These are phyloP conservation scores for Chaetomium fimeti DNA, from an alignment of 495 filamentous ascomycete genomes.

Conservation along the genomic window DNA sequence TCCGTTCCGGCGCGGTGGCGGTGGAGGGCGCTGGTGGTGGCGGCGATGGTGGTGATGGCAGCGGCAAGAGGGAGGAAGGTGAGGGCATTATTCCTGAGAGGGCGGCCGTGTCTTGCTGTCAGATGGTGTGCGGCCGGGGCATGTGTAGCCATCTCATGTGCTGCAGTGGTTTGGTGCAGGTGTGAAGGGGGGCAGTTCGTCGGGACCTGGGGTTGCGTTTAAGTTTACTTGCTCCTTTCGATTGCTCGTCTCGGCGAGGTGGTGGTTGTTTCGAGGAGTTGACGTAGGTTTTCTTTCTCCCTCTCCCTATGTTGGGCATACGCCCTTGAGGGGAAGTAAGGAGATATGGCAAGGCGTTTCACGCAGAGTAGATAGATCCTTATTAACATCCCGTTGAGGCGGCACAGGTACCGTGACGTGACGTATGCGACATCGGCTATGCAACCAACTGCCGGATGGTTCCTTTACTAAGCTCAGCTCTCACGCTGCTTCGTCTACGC, in stretches of 20 bases:
- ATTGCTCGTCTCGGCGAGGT: neutral
- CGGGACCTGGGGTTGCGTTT: neutral
- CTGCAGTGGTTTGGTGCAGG: constrained; percentile 20
- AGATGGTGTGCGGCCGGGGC: constrained; percentile 32
- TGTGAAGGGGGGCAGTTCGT: neutral
- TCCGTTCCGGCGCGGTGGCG: neutral
- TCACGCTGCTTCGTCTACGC: neutral
- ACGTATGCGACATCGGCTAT: neutral
- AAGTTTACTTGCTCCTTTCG: neutral
- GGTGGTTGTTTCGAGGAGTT: neutral
- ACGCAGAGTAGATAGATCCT: neutral
- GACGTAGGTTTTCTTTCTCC: neutral
- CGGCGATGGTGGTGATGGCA: neutral
- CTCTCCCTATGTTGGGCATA: neutral
- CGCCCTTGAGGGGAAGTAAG: neutral
- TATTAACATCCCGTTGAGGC: neutral
- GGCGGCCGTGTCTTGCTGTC: constrained; percentile 24
- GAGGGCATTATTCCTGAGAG: neutral
- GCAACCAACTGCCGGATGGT: neutral
- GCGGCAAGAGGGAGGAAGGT: neutral
- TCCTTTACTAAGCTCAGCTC: neutral
- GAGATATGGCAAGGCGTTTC: neutral
- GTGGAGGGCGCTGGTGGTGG: neutral
- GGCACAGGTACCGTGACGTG: neutral
- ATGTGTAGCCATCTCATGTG: constrained; percentile 32